Percentiles rank a stretch among this genome's conserved stretches.
Conservation (phyloP, 1,139 yeast species). For the Zygosaccharomyces sapae region DNA sequence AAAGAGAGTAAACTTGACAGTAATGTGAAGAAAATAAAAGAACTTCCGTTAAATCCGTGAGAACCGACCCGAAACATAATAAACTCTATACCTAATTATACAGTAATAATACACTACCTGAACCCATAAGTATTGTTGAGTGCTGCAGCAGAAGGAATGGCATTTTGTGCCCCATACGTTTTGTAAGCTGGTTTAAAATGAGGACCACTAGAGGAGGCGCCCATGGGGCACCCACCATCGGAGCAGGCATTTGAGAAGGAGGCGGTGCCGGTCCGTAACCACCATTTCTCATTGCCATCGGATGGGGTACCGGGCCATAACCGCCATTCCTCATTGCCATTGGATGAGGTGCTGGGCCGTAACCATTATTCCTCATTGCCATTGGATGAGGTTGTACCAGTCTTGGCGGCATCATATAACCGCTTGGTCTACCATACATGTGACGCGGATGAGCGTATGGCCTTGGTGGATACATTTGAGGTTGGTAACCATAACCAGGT, state of each 20-base stretch:
- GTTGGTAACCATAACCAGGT: conserved; percentile 9
- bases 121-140: conserved; percentile 20
- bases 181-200: conserved; percentile 40
- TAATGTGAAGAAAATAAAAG: too few species aligned
- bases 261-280: conserved; percentile 5
- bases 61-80: background rate
- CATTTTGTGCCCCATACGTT: conserved; percentile 30
- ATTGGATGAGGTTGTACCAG: conserved; percentile 45
- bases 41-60: background rate
- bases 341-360: conserved; percentile 50
- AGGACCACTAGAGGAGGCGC: conserved; percentile 17
- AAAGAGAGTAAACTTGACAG: too few species aligned
- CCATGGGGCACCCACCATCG: conserved; percentile 13
- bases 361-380: conserved; percentile 2
- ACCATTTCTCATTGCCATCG: too few species aligned
- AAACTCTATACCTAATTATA: conserved; percentile 5
- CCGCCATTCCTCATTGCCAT: conserved; percentile 9
- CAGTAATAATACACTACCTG: conserved; percentile 15
- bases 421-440: conserved; percentile 13
- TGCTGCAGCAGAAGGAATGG: conserved; percentile 32
- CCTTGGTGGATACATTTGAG: too few species aligned
- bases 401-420: conserved; percentile 45
- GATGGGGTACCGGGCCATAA: too few species aligned
- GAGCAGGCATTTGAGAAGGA: conserved; percentile 9
- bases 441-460: conserved; percentile 6